Percentiles rank a stretch among this genome's conserved stretches.
phyloP scores from a whole-genome alignment of 2,329 filamentous ascomycete genomes.

The Talaromyces amestolkiae region DNA sequence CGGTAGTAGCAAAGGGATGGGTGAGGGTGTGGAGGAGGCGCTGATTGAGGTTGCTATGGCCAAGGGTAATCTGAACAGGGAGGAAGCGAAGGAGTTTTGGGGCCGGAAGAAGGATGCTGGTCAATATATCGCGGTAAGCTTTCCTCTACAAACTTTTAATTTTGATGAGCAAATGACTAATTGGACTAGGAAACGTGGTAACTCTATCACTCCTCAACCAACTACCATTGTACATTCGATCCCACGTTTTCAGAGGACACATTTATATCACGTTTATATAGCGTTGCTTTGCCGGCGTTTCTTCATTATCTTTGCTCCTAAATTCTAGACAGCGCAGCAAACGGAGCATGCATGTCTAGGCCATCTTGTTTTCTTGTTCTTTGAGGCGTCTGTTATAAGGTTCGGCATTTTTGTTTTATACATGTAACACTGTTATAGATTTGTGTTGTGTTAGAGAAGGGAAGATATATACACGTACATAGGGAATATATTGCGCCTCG shows the following conservation, averaged over 20 bases:
- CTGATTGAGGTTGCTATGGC: slow-evolving; percentile 87
- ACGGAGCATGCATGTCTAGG: neutral
- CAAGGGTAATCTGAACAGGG: slow-evolving; percentile 79
- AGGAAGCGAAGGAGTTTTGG: slow-evolving; percentile 88
- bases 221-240: neutral
- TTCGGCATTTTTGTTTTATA: neutral
- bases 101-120: slow-evolving; percentile 84
- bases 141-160: neutral
- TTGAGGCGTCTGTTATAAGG: neutral
- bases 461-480: neutral
- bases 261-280: neutral
- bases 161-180: neutral
- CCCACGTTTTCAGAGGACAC: neutral
- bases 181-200: neutral
- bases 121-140: slow-evolving; percentile 80
- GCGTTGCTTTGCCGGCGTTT: neutral
- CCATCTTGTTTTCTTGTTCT: neutral
- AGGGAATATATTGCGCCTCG: neutral
- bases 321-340: neutral
- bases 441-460: neutral
- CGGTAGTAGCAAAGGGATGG: slow-evolving; percentile 93
- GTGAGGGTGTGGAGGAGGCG: slow-evolving; percentile 87
- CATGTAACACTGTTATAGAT: neutral
- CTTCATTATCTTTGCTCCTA: neutral
- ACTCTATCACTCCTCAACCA: neutral